phyloP scores from a whole-genome alignment of 2,329 filamentous ascomycete species.

The Epichloe typhina region DNA sequence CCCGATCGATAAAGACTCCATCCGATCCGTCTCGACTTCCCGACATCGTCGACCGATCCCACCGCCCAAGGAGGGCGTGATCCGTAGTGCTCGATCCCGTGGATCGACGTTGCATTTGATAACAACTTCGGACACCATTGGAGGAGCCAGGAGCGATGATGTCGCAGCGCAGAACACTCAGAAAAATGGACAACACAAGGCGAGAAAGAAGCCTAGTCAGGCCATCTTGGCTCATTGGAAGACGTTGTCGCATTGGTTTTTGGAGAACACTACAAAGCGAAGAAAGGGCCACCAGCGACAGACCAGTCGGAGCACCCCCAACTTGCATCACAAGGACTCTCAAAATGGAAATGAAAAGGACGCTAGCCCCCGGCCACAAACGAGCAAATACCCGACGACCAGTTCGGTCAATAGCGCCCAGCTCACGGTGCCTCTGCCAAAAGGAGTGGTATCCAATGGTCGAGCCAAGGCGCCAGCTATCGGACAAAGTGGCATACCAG shows the following conservation, averaged over 20 bases:
- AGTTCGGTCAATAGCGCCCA: slow-evolving; percentile 19
- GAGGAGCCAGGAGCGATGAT: slow-evolving; percentile 17
- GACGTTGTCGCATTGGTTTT: slow-evolving; percentile 51
- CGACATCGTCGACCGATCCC: slow-evolving; percentile 61
- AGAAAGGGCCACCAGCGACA: slow-evolving; percentile 34
- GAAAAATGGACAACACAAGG: slow-evolving; percentile 27
- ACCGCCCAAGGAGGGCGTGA: slow-evolving; percentile 70
- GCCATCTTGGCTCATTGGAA: slow-evolving; percentile 49
- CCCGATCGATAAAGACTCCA: slow-evolving; percentile 66
- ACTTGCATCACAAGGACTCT: slow-evolving; percentile 39
- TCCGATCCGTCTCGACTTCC: slow-evolving; percentile 65
- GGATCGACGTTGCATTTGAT: slow-evolving; percentile 82
- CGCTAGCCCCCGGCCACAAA: slow-evolving; percentile 42
- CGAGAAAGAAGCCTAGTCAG: slow-evolving; percentile 43
- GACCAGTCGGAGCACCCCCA: slow-evolving; percentile 45
- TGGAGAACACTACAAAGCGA: slow-evolving; percentile 44
- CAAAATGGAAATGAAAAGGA: slow-evolving; percentile 35
- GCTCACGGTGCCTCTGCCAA: slow-evolving; percentile 33
- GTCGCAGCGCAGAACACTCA: slow-evolving; percentile 10
- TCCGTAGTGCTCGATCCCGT: slow-evolving; percentile 56
- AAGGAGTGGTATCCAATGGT: slow-evolving; percentile 39
- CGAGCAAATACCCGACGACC: slow-evolving; percentile 39
- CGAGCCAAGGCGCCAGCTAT: slow-evolving; percentile 20
- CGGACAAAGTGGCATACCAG: slow-evolving; percentile 8
- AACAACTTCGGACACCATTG: slow-evolving; percentile 44